Conservation (phyloP, 768 basidiomycete species). For the Trametes sanguinea region DNA sequence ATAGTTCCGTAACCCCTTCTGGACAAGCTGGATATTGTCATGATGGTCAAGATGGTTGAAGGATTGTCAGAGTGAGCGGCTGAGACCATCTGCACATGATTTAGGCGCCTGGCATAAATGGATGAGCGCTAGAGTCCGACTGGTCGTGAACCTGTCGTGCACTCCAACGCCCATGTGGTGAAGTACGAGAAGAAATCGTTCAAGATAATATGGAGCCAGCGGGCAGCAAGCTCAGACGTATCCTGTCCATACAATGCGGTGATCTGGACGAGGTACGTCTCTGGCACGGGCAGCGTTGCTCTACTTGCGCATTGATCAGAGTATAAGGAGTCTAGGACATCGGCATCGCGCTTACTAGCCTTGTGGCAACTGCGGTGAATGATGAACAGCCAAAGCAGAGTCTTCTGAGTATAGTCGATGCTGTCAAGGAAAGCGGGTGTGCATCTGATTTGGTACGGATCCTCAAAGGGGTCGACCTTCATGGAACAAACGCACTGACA, state of each 20-base stretch:
- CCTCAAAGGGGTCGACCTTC: not conserved
- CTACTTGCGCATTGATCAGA: slow-evolving; percentile 1
- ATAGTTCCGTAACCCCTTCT: too few species aligned
- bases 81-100: too few species aligned
- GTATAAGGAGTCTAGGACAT: slow-evolving; percentile 22
- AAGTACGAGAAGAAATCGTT: too few species aligned
- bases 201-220: too few species aligned
- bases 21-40: too few species aligned
- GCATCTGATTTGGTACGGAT: slow-evolving; percentile 23
- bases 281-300: not conserved
- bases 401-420: slow-evolving; percentile 16
- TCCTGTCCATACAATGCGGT: not conserved
- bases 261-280: slow-evolving; percentile 16
- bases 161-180: too few species aligned
- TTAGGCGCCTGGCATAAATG: too few species aligned
- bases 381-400: slow-evolving; percentile 16
- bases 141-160: too few species aligned
- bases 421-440: slow-evolving; percentile 17
- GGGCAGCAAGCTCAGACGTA: not conserved
- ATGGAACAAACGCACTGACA: not conserved
- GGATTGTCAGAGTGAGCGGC: too few species aligned
- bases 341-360: slow-evolving; percentile 19
- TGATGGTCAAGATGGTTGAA: too few species aligned
- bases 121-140: too few species aligned
- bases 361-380: slow-evolving; percentile 22